Conservation (phyloP, 2,329 filamentous ascomycete species). For the Fusarium sp. region DNA sequence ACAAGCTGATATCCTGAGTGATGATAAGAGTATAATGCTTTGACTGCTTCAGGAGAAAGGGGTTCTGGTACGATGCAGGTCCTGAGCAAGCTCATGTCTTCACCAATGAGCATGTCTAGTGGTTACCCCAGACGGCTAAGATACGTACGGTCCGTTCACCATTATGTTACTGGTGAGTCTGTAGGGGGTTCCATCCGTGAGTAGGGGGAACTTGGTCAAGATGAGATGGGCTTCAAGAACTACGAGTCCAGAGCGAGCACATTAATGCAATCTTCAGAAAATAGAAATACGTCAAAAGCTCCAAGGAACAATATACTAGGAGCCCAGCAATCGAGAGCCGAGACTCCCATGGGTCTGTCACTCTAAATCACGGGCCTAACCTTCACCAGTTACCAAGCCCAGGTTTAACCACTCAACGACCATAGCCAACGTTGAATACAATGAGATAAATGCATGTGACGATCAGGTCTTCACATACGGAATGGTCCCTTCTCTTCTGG, state of each 20-base stretch:
- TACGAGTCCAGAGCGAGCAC: no score
- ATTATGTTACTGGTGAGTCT: neutral
- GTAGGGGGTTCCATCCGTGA: neutral
- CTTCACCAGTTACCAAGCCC: neutral
- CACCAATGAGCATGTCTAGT: neutral
- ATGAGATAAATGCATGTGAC: neutral
- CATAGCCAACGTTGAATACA: fast-evolving
- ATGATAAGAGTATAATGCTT: neutral
- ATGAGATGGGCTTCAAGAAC: neutral
- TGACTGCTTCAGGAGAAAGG: neutral
- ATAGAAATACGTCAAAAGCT: no score
- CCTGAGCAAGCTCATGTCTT: neutral
- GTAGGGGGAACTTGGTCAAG: no score
- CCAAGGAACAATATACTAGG: no score
- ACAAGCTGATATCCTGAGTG: neutral
- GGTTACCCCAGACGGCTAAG: neutral
- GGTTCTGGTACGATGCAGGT: neutral
- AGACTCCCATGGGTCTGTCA: no score
- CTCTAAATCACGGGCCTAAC: neutral
- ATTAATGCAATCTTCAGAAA: no score
- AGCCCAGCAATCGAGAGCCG: no score
- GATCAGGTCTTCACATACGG: neutral
- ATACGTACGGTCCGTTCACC: no score
- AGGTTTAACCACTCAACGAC: neutral
- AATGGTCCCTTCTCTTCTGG: neutral